These are phyloP conservation scores for Chlamydomonas eustigma DNA, from an alignment of 139 green algal genomes.

Conservation along the genomic window DNA sequence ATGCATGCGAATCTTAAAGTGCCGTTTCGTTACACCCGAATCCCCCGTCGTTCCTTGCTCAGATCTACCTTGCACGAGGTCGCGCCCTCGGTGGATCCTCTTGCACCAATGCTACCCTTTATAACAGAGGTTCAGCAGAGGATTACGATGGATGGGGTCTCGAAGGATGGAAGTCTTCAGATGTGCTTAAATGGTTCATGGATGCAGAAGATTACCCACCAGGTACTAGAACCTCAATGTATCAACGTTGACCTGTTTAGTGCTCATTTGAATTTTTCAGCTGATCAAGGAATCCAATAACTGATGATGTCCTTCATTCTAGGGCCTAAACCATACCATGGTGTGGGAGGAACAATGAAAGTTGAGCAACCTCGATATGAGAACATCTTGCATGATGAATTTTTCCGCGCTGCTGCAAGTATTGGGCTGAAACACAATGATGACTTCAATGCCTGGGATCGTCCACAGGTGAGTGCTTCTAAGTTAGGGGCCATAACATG, in stretches of 20 bases:
- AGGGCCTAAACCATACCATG: constrained; percentile 48
- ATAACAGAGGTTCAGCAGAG: constrained; percentile 64
- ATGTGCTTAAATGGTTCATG: constrained; percentile 81
- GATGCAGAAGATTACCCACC: constrained; percentile 43
- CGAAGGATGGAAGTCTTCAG: constrained; percentile 63
- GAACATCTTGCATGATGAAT: constrained; percentile 59
- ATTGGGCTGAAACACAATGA: constrained; percentile 59
- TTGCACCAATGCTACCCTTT: constrained; percentile 87
- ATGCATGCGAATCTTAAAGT: no score
- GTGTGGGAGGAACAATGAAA: constrained; percentile 58
- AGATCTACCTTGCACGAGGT: constrained; percentile 79
- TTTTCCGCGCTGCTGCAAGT: constrained; percentile 65
- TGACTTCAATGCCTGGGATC: constrained; percentile 89
- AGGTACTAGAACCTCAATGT: no score
- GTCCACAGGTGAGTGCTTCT: constrained; percentile 47
- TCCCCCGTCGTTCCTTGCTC: neutral
- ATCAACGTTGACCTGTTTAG: no score
- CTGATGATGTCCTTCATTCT: no score
- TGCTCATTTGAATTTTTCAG: no score
- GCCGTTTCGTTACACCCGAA: neutral
- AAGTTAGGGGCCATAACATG: neutral
- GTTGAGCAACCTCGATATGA: constrained; percentile 73
- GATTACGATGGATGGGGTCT: constrained; percentile 88
- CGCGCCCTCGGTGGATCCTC: constrained; percentile 78
- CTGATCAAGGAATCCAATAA: no score